A percentile compares a stretch with the other conserved stretches of the same genome.
phyloP scores from a whole-genome alignment of 805 yeast species.

The Metschnikowia kunwiensis region DNA sequence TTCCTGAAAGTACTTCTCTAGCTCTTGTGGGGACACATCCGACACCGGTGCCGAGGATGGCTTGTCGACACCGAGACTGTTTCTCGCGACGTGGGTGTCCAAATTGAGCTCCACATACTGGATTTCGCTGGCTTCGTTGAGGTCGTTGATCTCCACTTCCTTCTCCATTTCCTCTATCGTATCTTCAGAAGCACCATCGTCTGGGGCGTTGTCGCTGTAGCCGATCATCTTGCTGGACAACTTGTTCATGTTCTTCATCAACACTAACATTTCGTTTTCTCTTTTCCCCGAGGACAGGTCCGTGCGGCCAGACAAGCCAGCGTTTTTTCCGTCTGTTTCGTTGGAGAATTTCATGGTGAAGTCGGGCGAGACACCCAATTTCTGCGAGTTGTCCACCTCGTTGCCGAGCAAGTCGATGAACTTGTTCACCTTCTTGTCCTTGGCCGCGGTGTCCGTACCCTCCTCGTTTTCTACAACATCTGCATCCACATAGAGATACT shows the following conservation, averaged over 20 bases:
- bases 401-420: slow-evolving; percentile 80
- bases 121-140: slow-evolving; percentile 45
- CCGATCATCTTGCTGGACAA: slow-evolving; percentile 77
- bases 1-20: slow-evolving; percentile 13
- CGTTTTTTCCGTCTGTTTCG: slow-evolving; percentile 9
- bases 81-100: slow-evolving; percentile 21
- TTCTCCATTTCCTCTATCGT: slow-evolving; percentile 36
- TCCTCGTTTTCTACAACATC: slow-evolving; percentile 45
- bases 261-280: slow-evolving; percentile 66
- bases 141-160: slow-evolving; percentile 50
- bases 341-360: slow-evolving; percentile 76
- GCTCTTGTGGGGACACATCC: slow-evolving; percentile 4
- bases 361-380: slow-evolving; percentile 79
- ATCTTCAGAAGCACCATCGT: slow-evolving; percentile 11
- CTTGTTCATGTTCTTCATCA: slow-evolving; percentile 85
- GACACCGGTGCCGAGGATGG: not conserved
- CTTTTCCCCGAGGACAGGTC: slow-evolving; percentile 12
- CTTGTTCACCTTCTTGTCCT: slow-evolving; percentile 51
- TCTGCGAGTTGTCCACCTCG: slow-evolving; percentile 72
- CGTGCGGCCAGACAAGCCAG: slow-evolving; percentile 2
- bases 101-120: slow-evolving; percentile 53
- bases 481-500: slow-evolving; percentile 70
- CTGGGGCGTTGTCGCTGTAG: slow-evolving; percentile 12
- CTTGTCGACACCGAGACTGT: slow-evolving; percentile 14
- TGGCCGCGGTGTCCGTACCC: slow-evolving; percentile 39